Evolutionary conservation across 805 yeast species (phyloP), one percentile per base, ranked within the genome.

Genomic region (Kregervanrija pseudodelftensis): DNA sequence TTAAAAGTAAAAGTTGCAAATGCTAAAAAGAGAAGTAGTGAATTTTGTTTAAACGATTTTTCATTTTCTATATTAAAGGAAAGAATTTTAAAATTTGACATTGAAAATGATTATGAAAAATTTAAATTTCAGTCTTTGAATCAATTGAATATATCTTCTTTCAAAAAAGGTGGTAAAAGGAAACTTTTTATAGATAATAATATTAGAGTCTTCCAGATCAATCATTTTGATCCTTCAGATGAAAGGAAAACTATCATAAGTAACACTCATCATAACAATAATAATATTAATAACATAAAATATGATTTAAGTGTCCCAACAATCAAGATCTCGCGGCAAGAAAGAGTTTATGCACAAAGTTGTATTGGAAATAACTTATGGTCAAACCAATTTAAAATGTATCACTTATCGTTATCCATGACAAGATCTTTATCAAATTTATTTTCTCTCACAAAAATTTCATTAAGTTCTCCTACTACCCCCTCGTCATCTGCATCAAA

Each of bases 41-140:
- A 66, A 68, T 3, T 64, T 65, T 45, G 40, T 37, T 42, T 40
- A 4, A 54, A 63, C 45, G 65, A 68, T 16, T 58, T 43, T 37
- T 44, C 54, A 10, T 56, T 52, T 39, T 59, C 64, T 4, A 44
- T 47, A 22, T 11, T 49, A 37, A 51, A 56, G 41, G 53, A 51
- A 40, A 47, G 43, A 37, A 30, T 42, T 17, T 30, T 36, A 30
- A 45, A 48, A 40, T 30, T 48, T 36, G 48, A 45, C 14, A 41
- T 43, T 3, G 46, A 36, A 8, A 30, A 41, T 16, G 49, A 46
- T 36, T 9, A 10, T 5, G 53, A 49, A 35, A 39, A 15, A 10
- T 49, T 50, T 13, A 37, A 32, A 11, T 40, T 47, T 30, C 8
- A 33, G n/a, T 33, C 14, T 33, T 33, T 22, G 28, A 22, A 22